phyloP scores from a whole-genome alignment of 441 rosid species.

The Iberis amara region DNA sequence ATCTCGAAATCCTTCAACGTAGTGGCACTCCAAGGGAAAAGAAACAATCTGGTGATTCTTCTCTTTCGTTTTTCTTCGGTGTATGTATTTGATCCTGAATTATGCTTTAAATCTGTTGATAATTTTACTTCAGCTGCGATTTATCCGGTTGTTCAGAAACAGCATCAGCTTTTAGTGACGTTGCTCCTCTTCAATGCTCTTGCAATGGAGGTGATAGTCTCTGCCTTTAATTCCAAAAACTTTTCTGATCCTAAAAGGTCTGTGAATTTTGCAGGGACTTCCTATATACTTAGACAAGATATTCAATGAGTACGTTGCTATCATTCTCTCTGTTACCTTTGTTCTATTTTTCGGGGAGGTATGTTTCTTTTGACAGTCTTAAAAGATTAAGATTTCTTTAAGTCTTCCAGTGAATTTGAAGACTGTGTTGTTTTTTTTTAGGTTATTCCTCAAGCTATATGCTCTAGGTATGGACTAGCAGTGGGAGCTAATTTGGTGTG shows the following conservation, averaged over 20 bases:
- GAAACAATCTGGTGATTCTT: slow-evolving; percentile 65
- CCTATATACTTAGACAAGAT: slow-evolving; percentile 87
- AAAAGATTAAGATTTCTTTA: neutral
- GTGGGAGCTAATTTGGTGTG: slow-evolving; percentile 83
- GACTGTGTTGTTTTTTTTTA: neutral
- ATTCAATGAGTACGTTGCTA: slow-evolving; percentile 86
- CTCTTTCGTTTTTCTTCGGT: neutral
- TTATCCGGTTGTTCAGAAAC: slow-evolving; percentile 85
- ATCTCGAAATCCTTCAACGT: slow-evolving; percentile 79
- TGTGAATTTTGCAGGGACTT: slow-evolving; percentile 60
- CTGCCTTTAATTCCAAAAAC: neutral
- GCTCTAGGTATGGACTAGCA: slow-evolving; percentile 86
- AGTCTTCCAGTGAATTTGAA: neutral
- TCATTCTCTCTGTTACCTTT: slow-evolving; percentile 82
- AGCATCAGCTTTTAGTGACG: slow-evolving; percentile 93
- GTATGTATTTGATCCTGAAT: neutral
- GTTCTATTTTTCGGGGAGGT: slow-evolving; percentile 93
- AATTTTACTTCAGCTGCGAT: slow-evolving; percentile 49
- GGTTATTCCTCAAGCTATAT: slow-evolving; percentile 37
- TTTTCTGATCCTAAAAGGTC: neutral
- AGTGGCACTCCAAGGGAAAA: slow-evolving; percentile 70
- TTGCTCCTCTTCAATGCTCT: slow-evolving; percentile 82
- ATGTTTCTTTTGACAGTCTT: neutral
- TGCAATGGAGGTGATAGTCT: slow-evolving; percentile 72
- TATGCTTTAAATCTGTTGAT: neutral